A percentile compares a stretch with the other conserved stretches of the same genome.
Conservation (phyloP, 2,329 filamentous ascomycete genomes). For the Grosmannia clavigera region DNA sequence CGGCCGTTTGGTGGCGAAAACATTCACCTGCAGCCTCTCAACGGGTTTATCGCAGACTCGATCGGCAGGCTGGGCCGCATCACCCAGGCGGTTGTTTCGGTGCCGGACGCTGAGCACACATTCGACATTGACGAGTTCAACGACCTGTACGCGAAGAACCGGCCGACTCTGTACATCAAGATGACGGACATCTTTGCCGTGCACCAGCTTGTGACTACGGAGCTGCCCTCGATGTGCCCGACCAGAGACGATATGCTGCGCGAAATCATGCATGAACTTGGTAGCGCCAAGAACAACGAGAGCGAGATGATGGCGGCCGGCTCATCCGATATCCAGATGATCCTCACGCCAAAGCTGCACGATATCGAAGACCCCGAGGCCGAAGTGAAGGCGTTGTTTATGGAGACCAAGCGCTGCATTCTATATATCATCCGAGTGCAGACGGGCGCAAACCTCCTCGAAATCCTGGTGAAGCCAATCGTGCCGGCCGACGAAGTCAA, state of each 20-base stretch:
- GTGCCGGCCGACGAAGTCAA: slow-evolving; percentile 76
- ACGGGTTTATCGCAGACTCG: slow-evolving; percentile 79
- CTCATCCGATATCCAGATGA: slow-evolving; percentile 81
- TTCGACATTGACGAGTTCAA: slow-evolving; percentile 99
- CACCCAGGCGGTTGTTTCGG: slow-evolving; percentile 64
- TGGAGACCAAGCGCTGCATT: slow-evolving; percentile 95
- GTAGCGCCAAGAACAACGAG: slow-evolving; percentile 93
- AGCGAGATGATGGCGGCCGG: slow-evolving; percentile 81
- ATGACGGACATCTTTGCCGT: slow-evolving; percentile 96
- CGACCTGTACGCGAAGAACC: slow-evolving; percentile 89
- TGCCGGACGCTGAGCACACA: slow-evolving; percentile 76
- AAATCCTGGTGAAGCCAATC: slow-evolving; percentile 88
- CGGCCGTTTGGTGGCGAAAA: slow-evolving; percentile 88
- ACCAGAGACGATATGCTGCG: slow-evolving; percentile 75
- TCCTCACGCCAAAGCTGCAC: slow-evolving; percentile 77
- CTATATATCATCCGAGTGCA: slow-evolving; percentile 97
- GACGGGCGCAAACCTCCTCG: slow-evolving; percentile 80
- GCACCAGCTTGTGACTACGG: slow-evolving; percentile 72
- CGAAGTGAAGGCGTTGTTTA: slow-evolving; percentile 83
- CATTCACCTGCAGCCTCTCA: slow-evolving; percentile 88
- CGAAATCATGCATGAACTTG: slow-evolving; percentile 85
- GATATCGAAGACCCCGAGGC: slow-evolving; percentile 88
- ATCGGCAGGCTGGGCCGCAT: slow-evolving; percentile 68
- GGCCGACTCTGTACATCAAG: slow-evolving; percentile 98
- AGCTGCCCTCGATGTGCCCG: slow-evolving; percentile 67